phyloP scores from a whole-genome alignment of 192 early-diverging fungal species.

The Gorgonomyces haynaldii region DNA sequence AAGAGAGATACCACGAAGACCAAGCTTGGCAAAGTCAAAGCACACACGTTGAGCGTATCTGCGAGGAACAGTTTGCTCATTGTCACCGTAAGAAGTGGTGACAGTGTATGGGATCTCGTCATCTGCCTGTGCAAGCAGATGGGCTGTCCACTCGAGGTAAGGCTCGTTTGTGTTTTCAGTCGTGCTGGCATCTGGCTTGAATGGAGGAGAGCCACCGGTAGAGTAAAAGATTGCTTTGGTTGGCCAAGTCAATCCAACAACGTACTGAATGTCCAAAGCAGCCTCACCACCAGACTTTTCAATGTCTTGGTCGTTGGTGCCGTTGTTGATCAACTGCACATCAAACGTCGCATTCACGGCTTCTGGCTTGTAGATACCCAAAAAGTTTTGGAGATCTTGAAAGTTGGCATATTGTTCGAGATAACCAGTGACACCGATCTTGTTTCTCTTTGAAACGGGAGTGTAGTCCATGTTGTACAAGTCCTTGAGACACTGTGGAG shows the following conservation, averaged over 20 bases:
- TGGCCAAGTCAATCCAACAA: constrained; percentile 1
- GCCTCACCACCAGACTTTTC: constrained; percentile 1
- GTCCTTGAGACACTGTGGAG: not conserved
- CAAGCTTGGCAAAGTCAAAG: constrained; percentile 6
- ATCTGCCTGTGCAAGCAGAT: not conserved
- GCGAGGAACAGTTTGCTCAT: constrained; percentile 7
- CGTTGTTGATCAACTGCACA: not conserved
- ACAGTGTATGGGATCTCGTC: not conserved
- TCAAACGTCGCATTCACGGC: not conserved
- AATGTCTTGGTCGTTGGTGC: constrained; percentile 1
- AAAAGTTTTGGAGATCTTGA: not conserved
- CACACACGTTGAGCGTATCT: constrained; percentile 3
- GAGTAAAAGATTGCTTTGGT: constrained; percentile 2
- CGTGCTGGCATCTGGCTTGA: not conserved
- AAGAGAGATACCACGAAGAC: not conserved
- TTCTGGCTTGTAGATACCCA: not conserved
- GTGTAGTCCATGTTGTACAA: constrained; percentile 2
- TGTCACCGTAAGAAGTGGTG: constrained; percentile 4
- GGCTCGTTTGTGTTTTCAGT: not conserved
- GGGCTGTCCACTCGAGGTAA: constrained; percentile 1
- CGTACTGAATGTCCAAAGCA: constrained; percentile 2
- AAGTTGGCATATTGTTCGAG: constrained; percentile 1
- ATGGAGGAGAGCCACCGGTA: constrained; percentile 4
- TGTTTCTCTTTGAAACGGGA: not conserved
- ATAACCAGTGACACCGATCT: constrained; percentile 4